Percentiles rank a stretch among this genome's conserved stretches.
Conservation (phyloP, 1,284 basidiomycete species). For the Veloboletus limbatus region DNA sequence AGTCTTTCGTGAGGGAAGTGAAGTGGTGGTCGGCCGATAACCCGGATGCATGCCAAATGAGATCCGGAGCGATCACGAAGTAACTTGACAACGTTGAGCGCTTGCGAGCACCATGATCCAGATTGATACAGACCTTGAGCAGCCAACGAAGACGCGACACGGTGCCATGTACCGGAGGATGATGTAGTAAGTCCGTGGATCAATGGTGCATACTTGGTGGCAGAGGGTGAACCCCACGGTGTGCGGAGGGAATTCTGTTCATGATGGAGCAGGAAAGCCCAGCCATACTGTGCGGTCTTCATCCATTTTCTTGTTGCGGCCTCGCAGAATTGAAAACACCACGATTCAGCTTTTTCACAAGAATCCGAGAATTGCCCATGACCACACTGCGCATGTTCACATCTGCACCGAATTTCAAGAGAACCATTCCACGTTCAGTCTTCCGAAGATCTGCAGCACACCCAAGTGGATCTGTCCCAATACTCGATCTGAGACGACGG, state of each 20-base stretch:
- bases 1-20: constrained; percentile 20
- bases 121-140: constrained; percentile 14
- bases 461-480: no score
- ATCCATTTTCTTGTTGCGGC: no score
- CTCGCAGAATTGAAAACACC: no score
- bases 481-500: no score
- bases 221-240: constrained; percentile 17
- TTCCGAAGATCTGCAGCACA: no score
- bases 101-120: neutral
- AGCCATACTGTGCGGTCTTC: no score
- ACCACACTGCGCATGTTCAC: no score
- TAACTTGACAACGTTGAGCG: constrained; percentile 18
- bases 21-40: constrained; percentile 14
- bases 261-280: constrained; percentile 1
- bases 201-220: constrained; percentile 19
- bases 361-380: no score
- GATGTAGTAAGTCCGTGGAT: constrained; percentile 24
- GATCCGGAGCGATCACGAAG: constrained; percentile 24
- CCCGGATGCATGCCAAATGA: constrained; percentile 24
- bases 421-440: no score
- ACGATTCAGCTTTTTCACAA: no score
- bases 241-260: constrained; percentile 15
- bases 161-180: constrained; percentile 22
- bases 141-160: constrained; percentile 19
- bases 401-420: no score